Evolutionary conservation across 352 stramenopile species (phyloP).

Genomic region (Phytophthora hibernalis): DNA sequence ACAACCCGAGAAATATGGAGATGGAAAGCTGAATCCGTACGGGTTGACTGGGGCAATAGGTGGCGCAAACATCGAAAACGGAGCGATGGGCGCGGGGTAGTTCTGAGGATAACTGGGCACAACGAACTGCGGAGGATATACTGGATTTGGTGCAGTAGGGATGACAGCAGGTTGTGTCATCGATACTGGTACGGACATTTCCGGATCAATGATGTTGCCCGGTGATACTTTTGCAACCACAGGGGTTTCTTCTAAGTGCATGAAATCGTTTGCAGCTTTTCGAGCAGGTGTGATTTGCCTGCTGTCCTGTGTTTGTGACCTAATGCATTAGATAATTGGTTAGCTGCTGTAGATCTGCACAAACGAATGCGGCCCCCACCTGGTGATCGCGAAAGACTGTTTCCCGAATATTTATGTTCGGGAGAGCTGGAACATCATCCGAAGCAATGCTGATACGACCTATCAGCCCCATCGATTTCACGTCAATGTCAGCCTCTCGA

Average conservation of each 20-base stretch:
- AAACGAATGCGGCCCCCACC: background rate
- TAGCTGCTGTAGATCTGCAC: background rate
- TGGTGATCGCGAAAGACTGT: background rate
- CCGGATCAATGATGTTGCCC: conserved; percentile 2
- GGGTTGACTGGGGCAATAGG: conserved; percentile 16
- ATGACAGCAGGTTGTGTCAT: background rate
- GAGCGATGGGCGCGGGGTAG: conserved; percentile 1
- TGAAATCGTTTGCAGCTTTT: conserved; percentile 23
- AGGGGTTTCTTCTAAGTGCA: background rate
- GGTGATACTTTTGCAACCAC: background rate
- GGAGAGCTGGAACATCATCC: background rate
- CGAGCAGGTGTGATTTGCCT: background rate
- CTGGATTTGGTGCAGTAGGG: background rate
- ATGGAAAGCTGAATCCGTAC: conserved; percentile 28
- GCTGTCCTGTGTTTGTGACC: background rate
- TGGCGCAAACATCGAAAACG: conserved; percentile 13
- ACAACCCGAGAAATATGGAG: conserved; percentile 19
- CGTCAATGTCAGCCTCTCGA: conserved; percentile 11
- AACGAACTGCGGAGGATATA: conserved; percentile 9
- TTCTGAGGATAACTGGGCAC: conserved; percentile 7
- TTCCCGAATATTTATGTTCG: background rate
- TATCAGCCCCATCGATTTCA: background rate
- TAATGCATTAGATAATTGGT: conserved; percentile 5
- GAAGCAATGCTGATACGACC: background rate
- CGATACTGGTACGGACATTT: background rate